Evolutionary conservation across 352 stramenopile genomes (phyloP), one percentile per base, ranked within the genome.

Genomic region (Peronospora destructor): DNA sequence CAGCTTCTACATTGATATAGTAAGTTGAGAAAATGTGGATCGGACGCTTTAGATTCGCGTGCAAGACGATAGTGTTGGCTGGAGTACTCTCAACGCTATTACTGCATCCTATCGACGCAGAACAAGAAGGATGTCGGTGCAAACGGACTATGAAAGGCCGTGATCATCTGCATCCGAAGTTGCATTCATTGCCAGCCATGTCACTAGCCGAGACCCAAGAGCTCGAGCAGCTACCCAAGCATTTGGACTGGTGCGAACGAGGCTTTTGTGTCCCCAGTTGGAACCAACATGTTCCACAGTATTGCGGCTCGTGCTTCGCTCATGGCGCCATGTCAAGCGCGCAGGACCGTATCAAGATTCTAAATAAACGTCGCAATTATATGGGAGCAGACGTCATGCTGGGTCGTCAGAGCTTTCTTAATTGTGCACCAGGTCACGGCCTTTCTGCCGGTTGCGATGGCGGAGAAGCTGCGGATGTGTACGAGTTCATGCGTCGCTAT

Each of bases 231-330:
- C 59, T 85, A 13, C 79, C 79, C 0, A 54, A 59, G 44, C 72
- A 86, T 32, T 95, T 98, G 53, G 88, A 94, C 59, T 98, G 95
- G 93, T 89, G 80, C 49, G 80, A 91, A 49, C 66, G 61, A 9
- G 76, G 80, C 28, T 85, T 80, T 49, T 88, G 76, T 45, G 76
- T 85, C 36, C 73, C 76, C n/a, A 87, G 76, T 51, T 91, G 80
- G 78, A 88, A 88, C 58, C 77, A 91, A 53, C 80, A 91, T 46
- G 86, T 87, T 21, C 80, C 80, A 25, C 73, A 85, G 53, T 95
- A 93, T 61, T 95, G 86, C 51, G 84, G 84, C 28, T 91, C 83
- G 29, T 94, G 83, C 60, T 94, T 74, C 43, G 80, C 75, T 0
- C 85, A 93, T 44, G 72, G 77, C 21, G 71, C 78, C 19, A 79